Evolutionary conservation across 495 filamentous ascomycete genomes (phyloP), one percentile per base, ranked within the genome.

Genomic region (Staphylotrichum longicolle): DNA sequence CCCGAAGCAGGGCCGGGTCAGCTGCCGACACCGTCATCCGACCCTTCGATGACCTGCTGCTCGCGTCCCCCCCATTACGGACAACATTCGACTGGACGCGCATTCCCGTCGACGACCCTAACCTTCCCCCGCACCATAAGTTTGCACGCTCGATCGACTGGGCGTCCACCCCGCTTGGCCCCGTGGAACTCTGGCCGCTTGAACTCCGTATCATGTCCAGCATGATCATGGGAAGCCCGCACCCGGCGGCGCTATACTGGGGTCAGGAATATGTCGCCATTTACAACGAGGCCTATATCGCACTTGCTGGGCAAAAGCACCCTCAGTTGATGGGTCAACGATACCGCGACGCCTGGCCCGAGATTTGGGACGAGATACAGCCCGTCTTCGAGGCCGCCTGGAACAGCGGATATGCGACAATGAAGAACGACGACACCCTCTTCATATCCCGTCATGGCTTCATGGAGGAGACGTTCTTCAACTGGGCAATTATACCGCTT

Each of bases 171-270:
- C 63, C 80, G 7, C 75, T 90, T 5, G 87, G 87, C 1, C 85
- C 86, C 4, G 84, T 90, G 9, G 86, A 88, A 66, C 66, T 72
- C 8, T 90, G 87, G 87, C 70, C 76, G 2, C 66, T 77, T 46
- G 86, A 88, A 59, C 69, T 90, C 32, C 77, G 87, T 35, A 78
- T 82, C 46, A 86, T 88, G 82, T 84, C 83, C 15, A 85, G 82
- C 63, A 66, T 88, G 41, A 84, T 90, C 57, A 88, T 90, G 87
- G 86, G 84, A 2, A 85, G 82, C 58, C 87, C 87, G 37, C 85
- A 89, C 72, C 87, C 87, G 12, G 84, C 84, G 6, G 86, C 87
- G 1, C 83, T 90, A 77, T 89, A 89, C 70, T 90, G 87, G 87
- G 87, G 87, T 5, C 69, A 75, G 8, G 84, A 88, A 41, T 75